phyloP scores from a whole-genome alignment of 2,329 filamentous ascomycete species.

The Colletotrichum aenigma region DNA sequence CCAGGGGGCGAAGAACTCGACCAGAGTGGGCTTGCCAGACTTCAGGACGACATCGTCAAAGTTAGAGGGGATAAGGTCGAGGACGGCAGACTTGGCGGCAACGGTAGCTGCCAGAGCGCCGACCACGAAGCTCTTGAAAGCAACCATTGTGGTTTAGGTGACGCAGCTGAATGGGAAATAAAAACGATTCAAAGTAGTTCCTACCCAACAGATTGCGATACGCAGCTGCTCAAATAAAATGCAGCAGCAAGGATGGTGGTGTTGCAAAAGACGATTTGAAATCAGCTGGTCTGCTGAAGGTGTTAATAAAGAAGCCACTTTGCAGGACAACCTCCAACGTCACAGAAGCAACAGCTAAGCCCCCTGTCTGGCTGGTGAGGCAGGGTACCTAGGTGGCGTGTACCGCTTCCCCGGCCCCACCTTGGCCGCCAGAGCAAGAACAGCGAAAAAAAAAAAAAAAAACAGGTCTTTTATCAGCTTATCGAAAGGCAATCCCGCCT shows the following conservation, averaged over 20 bases:
- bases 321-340: constrained; percentile 26
- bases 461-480: neutral
- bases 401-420: neutral
- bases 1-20: constrained; percentile 99
- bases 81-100: constrained; percentile 78
- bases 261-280: constrained; percentile 34
- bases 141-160: constrained; percentile 49
- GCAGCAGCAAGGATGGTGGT: neutral
- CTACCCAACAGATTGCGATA: neutral
- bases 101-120: constrained; percentile 58
- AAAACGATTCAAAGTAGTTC: neutral
- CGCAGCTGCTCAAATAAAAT: constrained; percentile 1
- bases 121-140: constrained; percentile 65
- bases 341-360: constrained; percentile 7
- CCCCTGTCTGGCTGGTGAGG: neutral
- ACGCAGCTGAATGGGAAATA: neutral
- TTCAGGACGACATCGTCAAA: constrained; percentile 90
- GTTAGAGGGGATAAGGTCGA: constrained; percentile 88
- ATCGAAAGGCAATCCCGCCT: neutral
- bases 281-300: constrained; percentile 27
- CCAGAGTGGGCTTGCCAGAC: constrained; percentile 91
- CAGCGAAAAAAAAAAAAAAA: neutral
- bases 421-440: neutral
- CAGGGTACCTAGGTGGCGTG: neutral
- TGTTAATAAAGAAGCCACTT: constrained; percentile 38